Conservation (phyloP, 108 stramenopile species). For the Cyclostephanos invisitatus region DNA sequence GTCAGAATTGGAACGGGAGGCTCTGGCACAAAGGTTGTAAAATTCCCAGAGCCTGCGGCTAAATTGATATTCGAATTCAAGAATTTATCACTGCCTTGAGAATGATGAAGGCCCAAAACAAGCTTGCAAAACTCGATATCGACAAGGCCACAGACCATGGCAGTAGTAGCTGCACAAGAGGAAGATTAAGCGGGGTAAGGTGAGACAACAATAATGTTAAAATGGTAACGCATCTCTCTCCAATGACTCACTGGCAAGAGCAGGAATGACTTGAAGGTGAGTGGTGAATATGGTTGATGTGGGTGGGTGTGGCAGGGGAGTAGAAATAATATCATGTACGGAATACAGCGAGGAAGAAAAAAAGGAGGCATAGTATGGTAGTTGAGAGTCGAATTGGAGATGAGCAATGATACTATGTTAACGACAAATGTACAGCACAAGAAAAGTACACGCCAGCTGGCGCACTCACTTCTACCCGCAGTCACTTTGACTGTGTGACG, state of each 20-base stretch:
- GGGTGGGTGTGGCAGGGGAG: conserved; percentile 56
- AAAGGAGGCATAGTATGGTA: too few relatives aligned
- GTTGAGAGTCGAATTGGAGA: too few relatives aligned
- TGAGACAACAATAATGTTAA: background rate
- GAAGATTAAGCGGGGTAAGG: background rate
- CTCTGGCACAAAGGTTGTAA: conserved; percentile 58
- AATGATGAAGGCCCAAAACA: conserved; percentile 57
- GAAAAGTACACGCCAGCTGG: too few relatives aligned
- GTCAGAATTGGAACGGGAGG: conserved; percentile 56
- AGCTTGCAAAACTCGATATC: conserved; percentile 83
- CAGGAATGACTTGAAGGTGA: conserved; percentile 1
- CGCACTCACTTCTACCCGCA: conserved; percentile 69
- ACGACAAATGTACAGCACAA: too few relatives aligned
- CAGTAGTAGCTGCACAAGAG: conserved; percentile 62
- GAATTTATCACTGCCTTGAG: conserved; percentile 58
- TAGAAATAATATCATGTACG: too few relatives aligned
- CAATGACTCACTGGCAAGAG: conserved; percentile 9
- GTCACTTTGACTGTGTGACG: conserved; percentile 76
- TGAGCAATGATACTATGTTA: too few relatives aligned
- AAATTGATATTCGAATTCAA: conserved; percentile 64
- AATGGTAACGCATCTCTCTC: background rate
- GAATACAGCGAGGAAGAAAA: too few relatives aligned
- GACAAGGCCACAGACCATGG: conserved; percentile 83
- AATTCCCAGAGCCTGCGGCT: conserved; percentile 59
- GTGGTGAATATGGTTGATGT: too few relatives aligned